phyloP scores from a whole-genome alignment of 2,329 filamentous ascomycete genomes.

The Neonectria punicea region DNA sequence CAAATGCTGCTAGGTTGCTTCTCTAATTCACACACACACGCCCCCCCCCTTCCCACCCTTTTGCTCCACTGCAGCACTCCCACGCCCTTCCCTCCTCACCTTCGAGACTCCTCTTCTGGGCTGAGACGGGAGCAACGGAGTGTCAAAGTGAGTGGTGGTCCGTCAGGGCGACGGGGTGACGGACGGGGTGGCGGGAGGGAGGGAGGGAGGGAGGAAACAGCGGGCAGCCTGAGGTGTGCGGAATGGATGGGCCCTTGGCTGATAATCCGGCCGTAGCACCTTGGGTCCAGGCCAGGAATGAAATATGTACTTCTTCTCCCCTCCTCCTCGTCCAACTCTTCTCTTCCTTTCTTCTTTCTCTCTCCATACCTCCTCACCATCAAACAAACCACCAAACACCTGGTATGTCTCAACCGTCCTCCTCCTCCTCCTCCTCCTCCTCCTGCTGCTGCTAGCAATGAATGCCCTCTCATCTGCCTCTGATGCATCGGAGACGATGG shows the following conservation, averaged over 20 bases:
- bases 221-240: slow-evolving; percentile 15
- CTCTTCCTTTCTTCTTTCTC: slow-evolving; percentile 25
- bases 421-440: background rate
- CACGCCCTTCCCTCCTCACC: slow-evolving; percentile 11
- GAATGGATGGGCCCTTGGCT: slow-evolving; percentile 11
- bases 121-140: background rate
- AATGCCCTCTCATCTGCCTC: background rate
- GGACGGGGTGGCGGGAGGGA: slow-evolving; percentile 22
- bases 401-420: slow-evolving; percentile 2
- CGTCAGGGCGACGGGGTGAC: slow-evolving; percentile 25
- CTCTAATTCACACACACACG: slow-evolving; percentile 3
- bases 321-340: slow-evolving; percentile 23
- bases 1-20: background rate
- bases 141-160: background rate
- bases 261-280: slow-evolving; percentile 32
- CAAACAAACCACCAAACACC: slow-evolving; percentile 14
- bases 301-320: slow-evolving; percentile 40
- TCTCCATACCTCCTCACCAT: slow-evolving; percentile 34
- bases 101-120: slow-evolving; percentile 13
- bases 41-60: slow-evolving; percentile 2
- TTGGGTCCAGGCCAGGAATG: slow-evolving; percentile 8
- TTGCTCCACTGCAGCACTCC: background rate
- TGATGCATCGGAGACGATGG: background rate
- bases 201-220: slow-evolving; percentile 10
- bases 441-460: background rate